Conservation (phyloP, 176 grass and related monocot species). For the Cenchrus americanus region DNA sequence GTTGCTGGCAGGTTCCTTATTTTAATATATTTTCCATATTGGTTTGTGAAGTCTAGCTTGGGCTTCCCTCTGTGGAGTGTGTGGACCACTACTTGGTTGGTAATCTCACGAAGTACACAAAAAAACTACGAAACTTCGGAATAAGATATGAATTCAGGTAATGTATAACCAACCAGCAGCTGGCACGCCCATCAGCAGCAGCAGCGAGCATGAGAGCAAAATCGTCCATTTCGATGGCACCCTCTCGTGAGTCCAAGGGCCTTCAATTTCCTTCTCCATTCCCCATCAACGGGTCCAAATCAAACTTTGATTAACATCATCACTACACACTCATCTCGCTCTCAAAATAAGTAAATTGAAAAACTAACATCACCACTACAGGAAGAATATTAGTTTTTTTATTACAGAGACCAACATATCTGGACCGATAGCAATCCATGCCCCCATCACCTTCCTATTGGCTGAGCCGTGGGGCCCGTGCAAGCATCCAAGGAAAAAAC, state of each 20-base stretch:
- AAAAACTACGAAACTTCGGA: too few relatives aligned
- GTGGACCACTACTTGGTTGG: neutral
- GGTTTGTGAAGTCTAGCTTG: neutral
- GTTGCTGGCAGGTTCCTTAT: neutral
- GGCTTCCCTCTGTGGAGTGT: neutral
- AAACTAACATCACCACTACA: slow-evolving; percentile 32
- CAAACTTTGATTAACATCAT: slow-evolving; percentile 43
- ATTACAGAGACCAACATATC: slow-evolving; percentile 8
- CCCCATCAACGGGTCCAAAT: slow-evolving; percentile 41
- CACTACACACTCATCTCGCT: neutral
- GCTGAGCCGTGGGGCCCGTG: slow-evolving; percentile 1
- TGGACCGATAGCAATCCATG: slow-evolving; percentile 26
- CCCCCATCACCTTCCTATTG: neutral
- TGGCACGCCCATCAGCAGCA: neutral
- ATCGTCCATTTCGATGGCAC: neutral
- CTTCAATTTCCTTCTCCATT: neutral
- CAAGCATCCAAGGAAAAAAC: slow-evolving; percentile 2
- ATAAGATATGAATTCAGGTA: neutral
- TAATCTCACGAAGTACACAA: slow-evolving; percentile 1
- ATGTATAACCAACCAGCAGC: neutral
- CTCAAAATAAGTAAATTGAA: neutral
- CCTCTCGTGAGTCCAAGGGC: slow-evolving; percentile 26
- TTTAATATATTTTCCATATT: neutral
- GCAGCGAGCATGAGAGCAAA: neutral
- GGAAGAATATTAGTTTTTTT: neutral